Evolutionary conservation across 495 filamentous ascomycete genomes (phyloP).

Genomic region (Extremus antarcticus): DNA sequence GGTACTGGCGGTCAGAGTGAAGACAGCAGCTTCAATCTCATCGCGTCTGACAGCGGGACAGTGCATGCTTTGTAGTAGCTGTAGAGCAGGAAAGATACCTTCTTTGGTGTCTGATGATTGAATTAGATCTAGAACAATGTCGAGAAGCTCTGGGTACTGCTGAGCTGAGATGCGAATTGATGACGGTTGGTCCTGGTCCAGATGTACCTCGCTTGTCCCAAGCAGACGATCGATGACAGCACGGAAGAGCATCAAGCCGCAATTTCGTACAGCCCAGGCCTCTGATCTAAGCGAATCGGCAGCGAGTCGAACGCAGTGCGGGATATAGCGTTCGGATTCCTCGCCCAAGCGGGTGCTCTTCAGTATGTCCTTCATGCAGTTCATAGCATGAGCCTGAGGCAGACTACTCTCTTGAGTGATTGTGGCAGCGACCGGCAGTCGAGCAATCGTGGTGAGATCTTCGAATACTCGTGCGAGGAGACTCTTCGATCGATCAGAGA

Average conservation of each 20-base stretch:
- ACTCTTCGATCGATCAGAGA: conserved; percentile 37
- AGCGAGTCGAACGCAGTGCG: conserved; percentile 61
- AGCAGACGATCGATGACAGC: conserved; percentile 69
- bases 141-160: conserved; percentile 59
- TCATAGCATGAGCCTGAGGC: conserved; percentile 88
- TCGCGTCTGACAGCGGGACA: conserved; percentile 37
- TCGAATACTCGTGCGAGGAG: conserved; percentile 40
- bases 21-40: conserved; percentile 39
- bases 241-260: conserved; percentile 77
- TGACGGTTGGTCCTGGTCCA: conserved; percentile 25
- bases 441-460: conserved; percentile 49
- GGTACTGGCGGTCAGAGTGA: conserved; percentile 52
- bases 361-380: conserved; percentile 81
- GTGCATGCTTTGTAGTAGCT: conserved; percentile 60
- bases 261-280: conserved; percentile 86
- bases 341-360: conserved; percentile 59
- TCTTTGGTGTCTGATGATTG: conserved; percentile 28
- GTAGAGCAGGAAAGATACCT: conserved; percentile 76
- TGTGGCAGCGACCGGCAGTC: conserved; percentile 37
- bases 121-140: conserved; percentile 58
- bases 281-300: conserved; percentile 57
- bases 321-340: conserved; percentile 55
- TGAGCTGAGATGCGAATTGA: conserved; percentile 47
- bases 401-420: conserved; percentile 44
- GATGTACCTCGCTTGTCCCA: conserved; percentile 49